These are phyloP conservation scores for Aspergillus haitiensis DNA, from an alignment of 495 filamentous ascomycete species.

Conservation along the genomic window DNA sequence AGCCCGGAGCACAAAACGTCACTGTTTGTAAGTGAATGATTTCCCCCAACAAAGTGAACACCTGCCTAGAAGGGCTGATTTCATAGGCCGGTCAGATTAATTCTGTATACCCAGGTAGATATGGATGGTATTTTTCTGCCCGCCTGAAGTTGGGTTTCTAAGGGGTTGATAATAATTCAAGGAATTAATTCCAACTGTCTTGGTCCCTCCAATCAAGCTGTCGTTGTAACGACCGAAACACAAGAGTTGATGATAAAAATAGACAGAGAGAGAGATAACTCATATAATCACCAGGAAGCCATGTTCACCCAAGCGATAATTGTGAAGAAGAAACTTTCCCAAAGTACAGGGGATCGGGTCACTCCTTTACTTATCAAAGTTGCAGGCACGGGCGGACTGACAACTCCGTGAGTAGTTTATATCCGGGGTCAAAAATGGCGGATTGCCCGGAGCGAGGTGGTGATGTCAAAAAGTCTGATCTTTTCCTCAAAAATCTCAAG, in stretches of 20 bases:
- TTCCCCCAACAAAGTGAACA: constrained; percentile 15
- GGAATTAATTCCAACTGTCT: too few relatives aligned
- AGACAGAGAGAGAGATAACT: too few relatives aligned
- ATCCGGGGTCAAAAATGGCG: constrained; percentile 4
- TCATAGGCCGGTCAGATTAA: constrained; percentile 10
- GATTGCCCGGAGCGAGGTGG: constrained; percentile 6
- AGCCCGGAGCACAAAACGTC: constrained; percentile 23
- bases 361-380: neutral
- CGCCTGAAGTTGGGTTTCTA: too few relatives aligned
- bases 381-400: neutral
- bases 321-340: too few relatives aligned
- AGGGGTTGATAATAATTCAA: too few relatives aligned
- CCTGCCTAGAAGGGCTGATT: constrained; percentile 11
- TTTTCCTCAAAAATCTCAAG: neutral
- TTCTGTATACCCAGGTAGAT: neutral
- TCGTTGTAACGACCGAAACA: neutral
- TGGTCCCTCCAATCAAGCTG: neutral
- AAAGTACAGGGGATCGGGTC: neutral
- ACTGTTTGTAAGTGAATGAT: constrained; percentile 7
- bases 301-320: too few relatives aligned
- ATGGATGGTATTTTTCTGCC: too few relatives aligned
- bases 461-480: constrained; percentile 16
- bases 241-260: too few relatives aligned
- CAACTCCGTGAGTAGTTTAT: neutral
- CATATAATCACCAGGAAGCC: too few relatives aligned